Percentiles rank a stretch among this genome's conserved stretches.
These are phyloP conservation scores for Lindgomyces ingoldianus DNA, from an alignment of 495 filamentous ascomycete species.

Conservation along the genomic window DNA sequence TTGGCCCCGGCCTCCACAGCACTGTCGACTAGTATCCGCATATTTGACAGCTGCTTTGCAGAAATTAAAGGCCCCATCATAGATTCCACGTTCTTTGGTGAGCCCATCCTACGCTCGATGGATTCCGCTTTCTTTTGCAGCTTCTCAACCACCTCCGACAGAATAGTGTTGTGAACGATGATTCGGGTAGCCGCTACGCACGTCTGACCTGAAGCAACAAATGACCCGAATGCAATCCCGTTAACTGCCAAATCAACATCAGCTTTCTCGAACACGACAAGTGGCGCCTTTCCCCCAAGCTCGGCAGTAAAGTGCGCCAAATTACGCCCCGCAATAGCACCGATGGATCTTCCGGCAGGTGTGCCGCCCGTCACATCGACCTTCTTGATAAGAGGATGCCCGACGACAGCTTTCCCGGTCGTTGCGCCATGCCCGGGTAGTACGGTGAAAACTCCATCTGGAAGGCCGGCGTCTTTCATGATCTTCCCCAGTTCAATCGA, in stretches of 20 bases:
- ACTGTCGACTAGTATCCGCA: constrained; percentile 34
- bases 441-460: constrained; percentile 61
- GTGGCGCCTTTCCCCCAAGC: constrained; percentile 74
- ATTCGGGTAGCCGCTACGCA: constrained; percentile 73
- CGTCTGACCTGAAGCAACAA: constrained; percentile 69
- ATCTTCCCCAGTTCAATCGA: constrained; percentile 57
- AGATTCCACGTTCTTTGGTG: constrained; percentile 46
- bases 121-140: constrained; percentile 37
- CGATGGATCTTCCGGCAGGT: constrained; percentile 61
- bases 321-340: constrained; percentile 58
- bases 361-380: constrained; percentile 74
- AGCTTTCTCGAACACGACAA: constrained; percentile 73
- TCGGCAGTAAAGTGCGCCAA: constrained; percentile 72
- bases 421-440: constrained; percentile 64
- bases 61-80: constrained; percentile 42
- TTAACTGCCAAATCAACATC: constrained; percentile 63
- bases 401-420: constrained; percentile 65
- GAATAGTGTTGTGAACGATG: constrained; percentile 59
- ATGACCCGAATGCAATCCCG: constrained; percentile 61
- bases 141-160: constrained; percentile 46
- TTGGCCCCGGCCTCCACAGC: constrained; percentile 32
- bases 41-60: constrained; percentile 34
- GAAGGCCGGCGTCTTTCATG: constrained; percentile 59
- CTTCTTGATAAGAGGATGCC: constrained; percentile 65
- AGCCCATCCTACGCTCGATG: constrained; percentile 52